Evolutionary conservation across 169 alveolate genomes (phyloP).

Genomic region (Eimeria praecox): DNA sequence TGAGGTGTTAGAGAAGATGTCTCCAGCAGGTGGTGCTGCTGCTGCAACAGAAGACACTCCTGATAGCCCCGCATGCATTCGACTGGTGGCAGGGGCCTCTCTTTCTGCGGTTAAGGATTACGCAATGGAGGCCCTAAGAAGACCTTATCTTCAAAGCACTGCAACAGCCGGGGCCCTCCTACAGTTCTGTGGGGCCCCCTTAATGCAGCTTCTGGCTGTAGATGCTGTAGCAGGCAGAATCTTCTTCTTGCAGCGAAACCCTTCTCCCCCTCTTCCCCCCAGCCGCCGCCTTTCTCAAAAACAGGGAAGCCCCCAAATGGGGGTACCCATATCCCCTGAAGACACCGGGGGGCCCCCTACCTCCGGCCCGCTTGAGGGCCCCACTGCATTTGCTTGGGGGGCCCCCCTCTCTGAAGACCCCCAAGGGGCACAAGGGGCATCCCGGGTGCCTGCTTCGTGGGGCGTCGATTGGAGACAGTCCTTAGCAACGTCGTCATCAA

Average conservation of each 20-base stretch:
- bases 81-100: constrained; percentile 13
- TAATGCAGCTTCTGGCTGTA: neutral
- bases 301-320: too few species aligned
- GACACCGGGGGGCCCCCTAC: too few species aligned
- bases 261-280: too few species aligned
- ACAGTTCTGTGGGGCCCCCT: constrained; percentile 49
- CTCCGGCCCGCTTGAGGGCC: too few species aligned
- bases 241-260: neutral
- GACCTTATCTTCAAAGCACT: neutral
- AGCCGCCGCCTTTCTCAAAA: too few species aligned
- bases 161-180: neutral
- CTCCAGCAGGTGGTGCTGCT: neutral
- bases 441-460: too few species aligned
- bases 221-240: neutral
- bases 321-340: too few species aligned
- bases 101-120: neutral
- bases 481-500: neutral
- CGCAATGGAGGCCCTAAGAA: constrained; percentile 13
- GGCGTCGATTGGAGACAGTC: too few species aligned
- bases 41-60: neutral
- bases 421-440: neutral
- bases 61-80: constrained; percentile 4
- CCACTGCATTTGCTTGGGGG: constrained; percentile 11
- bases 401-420: neutral
- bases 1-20: neutral